Evolutionary conservation across 2,329 filamentous ascomycete species (phyloP).

Genomic region (Ceratocystis ficicola): DNA sequence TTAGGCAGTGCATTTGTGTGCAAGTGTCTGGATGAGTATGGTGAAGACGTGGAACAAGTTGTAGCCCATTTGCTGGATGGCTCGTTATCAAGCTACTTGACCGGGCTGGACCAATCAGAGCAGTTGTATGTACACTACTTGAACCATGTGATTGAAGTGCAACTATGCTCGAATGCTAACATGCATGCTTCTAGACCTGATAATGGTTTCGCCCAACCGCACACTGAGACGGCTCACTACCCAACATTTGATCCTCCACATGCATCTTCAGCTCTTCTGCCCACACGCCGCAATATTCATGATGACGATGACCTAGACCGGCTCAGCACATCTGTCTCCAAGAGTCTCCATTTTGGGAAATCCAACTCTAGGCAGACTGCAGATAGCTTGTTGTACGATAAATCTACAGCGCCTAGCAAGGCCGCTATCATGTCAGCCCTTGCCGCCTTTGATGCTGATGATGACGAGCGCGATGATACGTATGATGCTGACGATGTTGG

Average conservation of each 20-base stretch:
- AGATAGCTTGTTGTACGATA: slow-evolving; percentile 59
- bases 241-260: slow-evolving; percentile 42
- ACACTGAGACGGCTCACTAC: slow-evolving; percentile 40
- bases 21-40: slow-evolving; percentile 66
- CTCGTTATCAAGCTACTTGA: slow-evolving; percentile 57
- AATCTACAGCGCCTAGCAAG: slow-evolving; percentile 56
- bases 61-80: slow-evolving; percentile 72
- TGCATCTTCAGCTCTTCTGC: slow-evolving; percentile 30
- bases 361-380: slow-evolving; percentile 50
- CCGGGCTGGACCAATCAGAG: slow-evolving; percentile 50
- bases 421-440: slow-evolving; percentile 80
- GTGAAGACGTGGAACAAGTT: slow-evolving; percentile 63
- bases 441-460: slow-evolving; percentile 80
- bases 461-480: slow-evolving; percentile 93
- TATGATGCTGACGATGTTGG: slow-evolving; percentile 90
- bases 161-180: slow-evolving; percentile 7
- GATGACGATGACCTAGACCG: slow-evolving; percentile 70
- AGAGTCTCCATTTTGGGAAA: slow-evolving; percentile 64
- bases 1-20: slow-evolving; percentile 73
- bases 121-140: slow-evolving; percentile 35
- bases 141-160: background rate
- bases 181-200: slow-evolving; percentile 6
- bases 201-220: slow-evolving; percentile 7
- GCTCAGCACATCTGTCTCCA: slow-evolving; percentile 52
- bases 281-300: slow-evolving; percentile 58